Percentiles rank a stretch among this genome's conserved stretches.
Evolutionary conservation across 192 early-diverging fungal genomes (phyloP).

Genomic region (Ambispora gerdemannii): DNA sequence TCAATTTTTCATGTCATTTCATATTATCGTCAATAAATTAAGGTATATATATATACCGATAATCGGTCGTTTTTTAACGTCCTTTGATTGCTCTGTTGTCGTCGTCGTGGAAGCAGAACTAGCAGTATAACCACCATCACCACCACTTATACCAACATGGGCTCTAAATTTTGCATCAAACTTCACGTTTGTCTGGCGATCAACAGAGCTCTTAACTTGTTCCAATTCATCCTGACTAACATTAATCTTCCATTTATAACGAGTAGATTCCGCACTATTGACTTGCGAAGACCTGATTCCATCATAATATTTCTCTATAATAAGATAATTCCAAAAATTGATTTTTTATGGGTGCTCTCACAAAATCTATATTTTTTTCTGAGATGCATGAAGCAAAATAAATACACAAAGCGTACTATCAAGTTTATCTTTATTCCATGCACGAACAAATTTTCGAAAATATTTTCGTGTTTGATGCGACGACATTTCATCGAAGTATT

Average conservation of each 20-base stretch:
- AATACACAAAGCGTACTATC: slow-evolving; percentile 43
- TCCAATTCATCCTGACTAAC: slow-evolving; percentile 54
- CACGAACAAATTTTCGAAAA: slow-evolving; percentile 81
- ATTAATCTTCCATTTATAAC: slow-evolving; percentile 67
- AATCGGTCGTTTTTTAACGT: not conserved
- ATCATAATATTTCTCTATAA: slow-evolving; percentile 62
- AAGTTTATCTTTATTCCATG: slow-evolving; percentile 78
- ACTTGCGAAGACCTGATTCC: slow-evolving; percentile 67
- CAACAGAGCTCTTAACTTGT: slow-evolving; percentile 53
- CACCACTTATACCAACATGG: slow-evolving; percentile 24
- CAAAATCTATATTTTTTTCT: too few relatives aligned
- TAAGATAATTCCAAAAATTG: not conserved
- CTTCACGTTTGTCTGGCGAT: slow-evolving; percentile 52
- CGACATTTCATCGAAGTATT: slow-evolving; percentile 74
- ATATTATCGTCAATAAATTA: too few relatives aligned
- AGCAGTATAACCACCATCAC: not conserved
- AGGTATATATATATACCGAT: not conserved
- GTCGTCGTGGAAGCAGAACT: not conserved
- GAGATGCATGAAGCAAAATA: too few relatives aligned
- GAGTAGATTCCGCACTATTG: slow-evolving; percentile 56
- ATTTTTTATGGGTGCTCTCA: not conserved
- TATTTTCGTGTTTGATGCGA: slow-evolving; percentile 65
- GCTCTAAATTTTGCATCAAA: slow-evolving; percentile 38
- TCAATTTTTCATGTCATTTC: too few relatives aligned
- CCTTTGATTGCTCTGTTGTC: not conserved